Percentiles rank a stretch among this genome's conserved stretches.
Conservation (phyloP, 2,329 filamentous ascomycete genomes). For the Epichloe hybrida region DNA sequence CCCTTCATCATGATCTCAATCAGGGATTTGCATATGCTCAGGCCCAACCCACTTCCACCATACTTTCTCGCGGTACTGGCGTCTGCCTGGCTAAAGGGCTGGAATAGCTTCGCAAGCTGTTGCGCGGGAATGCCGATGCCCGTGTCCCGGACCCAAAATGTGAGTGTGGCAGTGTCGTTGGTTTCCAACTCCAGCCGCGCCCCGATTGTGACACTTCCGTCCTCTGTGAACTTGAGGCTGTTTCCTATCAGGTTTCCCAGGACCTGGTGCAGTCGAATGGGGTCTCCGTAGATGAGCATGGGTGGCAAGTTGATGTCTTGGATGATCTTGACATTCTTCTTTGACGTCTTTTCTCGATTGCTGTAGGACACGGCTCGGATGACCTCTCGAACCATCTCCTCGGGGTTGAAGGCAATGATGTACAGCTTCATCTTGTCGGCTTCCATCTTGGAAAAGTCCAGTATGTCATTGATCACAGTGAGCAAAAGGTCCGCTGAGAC, state of each 20-base stretch:
- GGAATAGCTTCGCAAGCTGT: conserved; percentile 73
- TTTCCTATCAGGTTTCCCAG: conserved; percentile 80
- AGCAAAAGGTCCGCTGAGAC: conserved; percentile 76
- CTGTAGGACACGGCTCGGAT: conserved; percentile 54
- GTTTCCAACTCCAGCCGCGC: conserved; percentile 61
- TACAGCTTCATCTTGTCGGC: conserved; percentile 77
- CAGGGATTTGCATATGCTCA: conserved; percentile 89
- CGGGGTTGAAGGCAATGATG: conserved; percentile 53
- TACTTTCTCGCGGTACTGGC: conserved; percentile 83
- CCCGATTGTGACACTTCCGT: conserved; percentile 72
- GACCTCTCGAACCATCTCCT: conserved; percentile 54
- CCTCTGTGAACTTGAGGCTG: conserved; percentile 85
- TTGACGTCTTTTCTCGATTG: conserved; percentile 48
- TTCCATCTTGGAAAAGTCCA: conserved; percentile 92
- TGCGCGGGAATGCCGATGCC: conserved; percentile 82
- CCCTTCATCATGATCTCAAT: conserved; percentile 89
- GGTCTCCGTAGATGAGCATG: conserved; percentile 56
- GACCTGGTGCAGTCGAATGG: conserved; percentile 53
- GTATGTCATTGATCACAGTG: conserved; percentile 90
- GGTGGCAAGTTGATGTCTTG: conserved; percentile 63
- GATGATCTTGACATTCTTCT: conserved; percentile 48
- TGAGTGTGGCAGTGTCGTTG: conserved; percentile 56
- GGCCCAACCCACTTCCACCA: conserved; percentile 76
- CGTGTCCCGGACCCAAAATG: conserved; percentile 78
- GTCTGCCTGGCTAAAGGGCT: conserved; percentile 87